Base-by-base conservation (phyloP, 2,329 filamentous ascomycete genomes). In the Ophiosphaerella narmari region DNA sequence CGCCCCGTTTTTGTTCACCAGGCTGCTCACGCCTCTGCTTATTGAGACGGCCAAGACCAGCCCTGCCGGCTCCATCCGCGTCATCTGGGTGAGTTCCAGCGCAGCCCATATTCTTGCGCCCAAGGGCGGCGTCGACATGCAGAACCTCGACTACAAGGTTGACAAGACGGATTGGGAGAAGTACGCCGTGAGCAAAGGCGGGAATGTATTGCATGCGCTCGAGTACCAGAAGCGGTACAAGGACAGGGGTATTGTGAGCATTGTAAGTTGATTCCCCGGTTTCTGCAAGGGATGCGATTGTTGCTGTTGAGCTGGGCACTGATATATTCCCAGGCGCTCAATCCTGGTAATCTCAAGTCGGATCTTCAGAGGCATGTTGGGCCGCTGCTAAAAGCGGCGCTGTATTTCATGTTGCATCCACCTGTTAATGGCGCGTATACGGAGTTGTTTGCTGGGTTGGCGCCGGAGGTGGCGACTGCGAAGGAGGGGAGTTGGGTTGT, bases 401-500 rank as follows among this genome's bases (percentile, higher is more conserved):
- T 54, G 3, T 31, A 13, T 1, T 16, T 45, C 1, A 13, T 64
- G 3, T 31, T 46, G 7, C 54, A 62, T 29, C 57, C 59, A 0
- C 16, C 57, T 4, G 60, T 65, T 1, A 52, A 60, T 7, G 63
- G 62, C 7, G 65, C 65, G 4, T 65, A 65, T 23, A 66, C 63
- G 1, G 62, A 66, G 50, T 41, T 66, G 9, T 67, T 58, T 39
- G 65, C 63, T 8, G 60, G 59, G 0, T 32, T 65, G 34, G 43
- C 63, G 39, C 54, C 60, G 0, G 60, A 61, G 4, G 52, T 55
- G 8, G 54, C 46, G 38, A 31, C 13, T 4, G 9, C 55, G 16
- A 55, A 61, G 34, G 70, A 71, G 46, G 73, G 74, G 2, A 63
- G 59, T n/a, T 75, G 60, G 58, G 58, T 82, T 23, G 68, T 78